Conservation (phyloP, 2,329 filamentous ascomycete genomes). For the Claviceps pazoutovae region DNA sequence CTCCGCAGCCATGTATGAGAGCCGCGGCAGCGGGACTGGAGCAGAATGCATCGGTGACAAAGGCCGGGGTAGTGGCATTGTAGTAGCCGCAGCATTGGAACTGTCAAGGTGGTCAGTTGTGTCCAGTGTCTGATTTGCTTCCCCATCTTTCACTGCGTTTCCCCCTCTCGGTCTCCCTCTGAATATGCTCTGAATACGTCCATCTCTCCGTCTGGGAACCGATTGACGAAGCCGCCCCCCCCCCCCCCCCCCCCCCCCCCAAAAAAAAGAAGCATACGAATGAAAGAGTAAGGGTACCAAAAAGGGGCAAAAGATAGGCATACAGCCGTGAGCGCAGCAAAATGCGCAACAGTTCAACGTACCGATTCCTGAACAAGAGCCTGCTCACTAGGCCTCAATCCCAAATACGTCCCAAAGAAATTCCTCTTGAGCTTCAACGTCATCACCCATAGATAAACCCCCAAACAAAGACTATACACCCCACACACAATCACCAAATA, state of each 20-base stretch:
- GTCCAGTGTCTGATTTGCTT: too few relatives aligned
- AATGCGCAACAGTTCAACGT: constrained; percentile 14
- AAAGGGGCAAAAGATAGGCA: too few relatives aligned
- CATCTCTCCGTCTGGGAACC: too few relatives aligned
- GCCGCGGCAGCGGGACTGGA: constrained; percentile 57
- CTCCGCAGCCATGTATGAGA: constrained; percentile 54
- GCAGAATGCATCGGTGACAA: constrained; percentile 55
- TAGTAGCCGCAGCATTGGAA: constrained; percentile 72
- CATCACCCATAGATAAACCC: constrained; percentile 56
- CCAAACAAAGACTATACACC: constrained; percentile 51
- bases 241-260: too few relatives aligned
- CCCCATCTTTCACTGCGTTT: too few relatives aligned
- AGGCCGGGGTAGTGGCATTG: constrained; percentile 58
- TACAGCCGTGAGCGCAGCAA: too few relatives aligned
- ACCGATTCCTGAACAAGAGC: constrained; percentile 58
- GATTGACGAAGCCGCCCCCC: too few relatives aligned
- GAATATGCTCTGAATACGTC: too few relatives aligned
- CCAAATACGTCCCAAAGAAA: constrained; percentile 46
- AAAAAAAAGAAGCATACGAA: background rate
- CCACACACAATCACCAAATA: constrained; percentile 49
- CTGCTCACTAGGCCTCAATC: constrained; percentile 43
- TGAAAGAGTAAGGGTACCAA: background rate
- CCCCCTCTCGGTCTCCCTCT: too few relatives aligned
- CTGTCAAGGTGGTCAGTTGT: constrained; percentile 21
- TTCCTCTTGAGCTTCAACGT: constrained; percentile 54